Percentiles rank a stretch among this genome's conserved stretches.
Evolutionary conservation across 1,284 basidiomycete species (phyloP).

Genomic region (Ceratobasidium sp.): DNA sequence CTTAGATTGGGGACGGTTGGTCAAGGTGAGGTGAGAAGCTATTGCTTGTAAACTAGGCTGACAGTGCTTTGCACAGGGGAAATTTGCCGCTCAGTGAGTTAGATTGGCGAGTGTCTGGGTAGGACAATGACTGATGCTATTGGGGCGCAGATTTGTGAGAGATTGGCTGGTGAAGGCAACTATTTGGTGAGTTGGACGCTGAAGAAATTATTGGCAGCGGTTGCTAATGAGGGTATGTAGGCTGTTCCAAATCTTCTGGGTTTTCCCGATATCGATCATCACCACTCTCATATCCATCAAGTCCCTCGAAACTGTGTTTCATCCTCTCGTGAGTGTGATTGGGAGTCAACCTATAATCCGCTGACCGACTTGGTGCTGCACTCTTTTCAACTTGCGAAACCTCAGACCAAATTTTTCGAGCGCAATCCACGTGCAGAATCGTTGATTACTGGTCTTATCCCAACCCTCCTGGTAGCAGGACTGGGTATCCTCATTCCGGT

Average conservation of each 20-base stretch:
- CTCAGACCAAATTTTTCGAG: slow-evolving; percentile 45
- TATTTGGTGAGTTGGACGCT: slow-evolving; percentile 46
- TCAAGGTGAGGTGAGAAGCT: slow-evolving; percentile 49
- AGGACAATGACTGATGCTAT: background rate
- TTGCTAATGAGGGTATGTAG: background rate
- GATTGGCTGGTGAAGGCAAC: slow-evolving; percentile 37
- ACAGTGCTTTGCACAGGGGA: slow-evolving; percentile 21
- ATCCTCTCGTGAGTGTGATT: slow-evolving; percentile 39
- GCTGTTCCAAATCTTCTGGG: slow-evolving; percentile 55
- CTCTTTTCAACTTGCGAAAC: slow-evolving; percentile 17
- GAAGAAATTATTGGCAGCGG: background rate
- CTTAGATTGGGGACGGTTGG: slow-evolving; percentile 56
- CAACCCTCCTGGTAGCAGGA: slow-evolving; percentile 52
- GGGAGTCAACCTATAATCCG: no score
- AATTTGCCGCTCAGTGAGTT: slow-evolving; percentile 42
- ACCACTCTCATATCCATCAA: slow-evolving; percentile 47
- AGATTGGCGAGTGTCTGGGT: background rate
- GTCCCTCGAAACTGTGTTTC: slow-evolving; percentile 21
- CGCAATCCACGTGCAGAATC: slow-evolving; percentile 47
- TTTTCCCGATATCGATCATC: slow-evolving; percentile 45
- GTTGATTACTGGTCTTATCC: slow-evolving; percentile 51
- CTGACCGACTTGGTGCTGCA: background rate
- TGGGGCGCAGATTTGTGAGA: slow-evolving; percentile 32
- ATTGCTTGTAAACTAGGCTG: background rate
- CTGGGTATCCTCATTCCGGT: slow-evolving; percentile 52